These are phyloP conservation scores for Parietaria judaica DNA, from an alignment of 306 rosid species.

Conservation along the genomic window DNA sequence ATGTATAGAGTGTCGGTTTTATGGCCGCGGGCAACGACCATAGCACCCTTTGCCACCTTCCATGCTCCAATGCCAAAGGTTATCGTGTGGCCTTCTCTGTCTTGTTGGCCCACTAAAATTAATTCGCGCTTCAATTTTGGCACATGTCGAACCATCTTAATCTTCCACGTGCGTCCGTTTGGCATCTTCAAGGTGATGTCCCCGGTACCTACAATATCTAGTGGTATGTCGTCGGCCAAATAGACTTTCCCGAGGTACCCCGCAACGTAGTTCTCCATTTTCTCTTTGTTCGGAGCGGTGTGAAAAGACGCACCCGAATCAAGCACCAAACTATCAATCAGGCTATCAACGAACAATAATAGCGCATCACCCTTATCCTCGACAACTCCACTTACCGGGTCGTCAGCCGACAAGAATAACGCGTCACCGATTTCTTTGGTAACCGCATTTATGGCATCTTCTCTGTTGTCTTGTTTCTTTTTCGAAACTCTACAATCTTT, in stretches of 20 bases:
- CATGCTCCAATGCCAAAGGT: background rate
- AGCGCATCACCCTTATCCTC: background rate
- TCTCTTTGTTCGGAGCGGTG: background rate
- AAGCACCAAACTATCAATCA: background rate
- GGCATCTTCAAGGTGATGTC: background rate
- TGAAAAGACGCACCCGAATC: slow-evolving; percentile 8
- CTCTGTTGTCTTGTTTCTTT: background rate
- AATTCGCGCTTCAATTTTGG: background rate
- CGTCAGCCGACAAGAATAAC: too few relatives aligned
- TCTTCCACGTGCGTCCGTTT: background rate
- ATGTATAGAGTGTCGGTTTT: background rate
- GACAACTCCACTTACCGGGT: too few relatives aligned
- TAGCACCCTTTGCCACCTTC: too few relatives aligned
- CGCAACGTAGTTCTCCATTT: background rate
- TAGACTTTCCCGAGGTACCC: too few relatives aligned
- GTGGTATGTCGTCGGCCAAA: too few relatives aligned
- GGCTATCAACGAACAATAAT: background rate
- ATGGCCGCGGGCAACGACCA: too few relatives aligned
- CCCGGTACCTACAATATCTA: background rate
- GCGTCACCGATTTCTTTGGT: too few relatives aligned
- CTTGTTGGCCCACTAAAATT: background rate
- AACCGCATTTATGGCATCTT: too few relatives aligned
- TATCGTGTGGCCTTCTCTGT: background rate
- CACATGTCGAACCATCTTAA: background rate
- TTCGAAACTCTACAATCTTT: background rate